Base-by-base conservation (phyloP, 2,329 filamentous ascomycete species). In the Pleurostoma richardsiae region DNA sequence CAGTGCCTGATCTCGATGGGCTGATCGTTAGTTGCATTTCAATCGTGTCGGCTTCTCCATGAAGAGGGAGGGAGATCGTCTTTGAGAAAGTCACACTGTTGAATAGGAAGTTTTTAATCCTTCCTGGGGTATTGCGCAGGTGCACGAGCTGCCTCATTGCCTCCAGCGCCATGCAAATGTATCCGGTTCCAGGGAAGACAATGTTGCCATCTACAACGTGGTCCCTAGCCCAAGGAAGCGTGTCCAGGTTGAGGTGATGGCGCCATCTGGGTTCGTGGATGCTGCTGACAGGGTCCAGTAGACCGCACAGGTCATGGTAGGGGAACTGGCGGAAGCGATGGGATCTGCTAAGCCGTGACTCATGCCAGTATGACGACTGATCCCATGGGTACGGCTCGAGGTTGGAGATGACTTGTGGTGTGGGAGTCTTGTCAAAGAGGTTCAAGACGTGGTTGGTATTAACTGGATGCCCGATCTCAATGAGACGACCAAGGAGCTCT, bases 201-300 rank as follows among this genome's bases (percentile, higher is more conserved):
- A 45, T 41, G 10, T 8, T 30, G n/a, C 27, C 6, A 29, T 27
- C 38, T 11, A 45, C 72, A 40, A 63, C 56, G 55, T 79, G 76
- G 51, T 78, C 73, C 39, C 70, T 61, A 6, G 74, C 64, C 56
- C 78, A 79, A 3, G 67, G 66, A 2, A 67, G 41, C 43, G 69
- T 62, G 8, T 8, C 8, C 8, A n/a, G 8, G 8, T n/a, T 8
- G 8, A 36, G 33, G 8, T 8, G 8, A n/a, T 8, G n/a, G n/a
- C 33, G 40, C 45, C 45, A 46, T 2, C 45, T 41, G 5, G 45
- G 45, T 26, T 46, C 40, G 19, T 42, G 30, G 5, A 31, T 30
- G 8, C 30, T 42, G 30, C 30, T 36, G 10, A 10, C 28, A 4
- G 39, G 30, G 27, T 40, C 28, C 5, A 30, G 30, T 5, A 40